Base-by-base conservation (phyloP, 306 rosid genomes). In the Cicer arietinum region DNA sequence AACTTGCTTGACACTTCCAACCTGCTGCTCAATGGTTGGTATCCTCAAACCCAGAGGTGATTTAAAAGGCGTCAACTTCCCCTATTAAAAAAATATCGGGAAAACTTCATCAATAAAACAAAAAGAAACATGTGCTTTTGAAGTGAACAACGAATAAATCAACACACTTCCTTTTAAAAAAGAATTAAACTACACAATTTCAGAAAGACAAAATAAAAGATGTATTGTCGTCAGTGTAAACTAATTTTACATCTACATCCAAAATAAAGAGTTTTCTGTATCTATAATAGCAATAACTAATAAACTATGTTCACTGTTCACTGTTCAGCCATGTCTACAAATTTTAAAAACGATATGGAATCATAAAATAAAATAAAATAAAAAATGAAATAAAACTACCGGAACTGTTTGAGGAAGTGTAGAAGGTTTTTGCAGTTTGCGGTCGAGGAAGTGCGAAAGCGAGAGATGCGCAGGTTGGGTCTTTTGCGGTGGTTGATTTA, bases 31-130 rank as follows among this genome's bases (percentile, higher is more conserved):
- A 62, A 73, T 72, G n/a, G 14, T 44, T 8, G 77, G 62, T 58
- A 50, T 60, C 64, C 77, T 84, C 7, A 69, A 79, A 66, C 89
- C 83, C 75, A 87, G 56, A 58, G 91, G 78, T 10, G 95, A 85
- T 22, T 59, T 82, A 75, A 93, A 93, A 41, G 97, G 98, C 53
- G 81, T 90, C 10, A 90, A 82, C 73, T 89, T 93, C 7, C 85
- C 96, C 97, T 93, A 12, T n/a, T 44, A 14, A 56, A 58, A 44
- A 37, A 18, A 8, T 25, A 39, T 43, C 1, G 58, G 63, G 44
- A 69, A n/a, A 54, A 2, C 42, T 56, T 67, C 52, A 61, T 20
- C 22, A 57, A 44, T 12, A 46, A 64, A n/a, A 16, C 6, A 40
- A 13, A 35, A n/a, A 47, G 10, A 46, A 66, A 39, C 75, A 30